Evolutionary conservation across 176 grass and related monocot species (phyloP).

Genomic region (Musa beccarii): DNA sequence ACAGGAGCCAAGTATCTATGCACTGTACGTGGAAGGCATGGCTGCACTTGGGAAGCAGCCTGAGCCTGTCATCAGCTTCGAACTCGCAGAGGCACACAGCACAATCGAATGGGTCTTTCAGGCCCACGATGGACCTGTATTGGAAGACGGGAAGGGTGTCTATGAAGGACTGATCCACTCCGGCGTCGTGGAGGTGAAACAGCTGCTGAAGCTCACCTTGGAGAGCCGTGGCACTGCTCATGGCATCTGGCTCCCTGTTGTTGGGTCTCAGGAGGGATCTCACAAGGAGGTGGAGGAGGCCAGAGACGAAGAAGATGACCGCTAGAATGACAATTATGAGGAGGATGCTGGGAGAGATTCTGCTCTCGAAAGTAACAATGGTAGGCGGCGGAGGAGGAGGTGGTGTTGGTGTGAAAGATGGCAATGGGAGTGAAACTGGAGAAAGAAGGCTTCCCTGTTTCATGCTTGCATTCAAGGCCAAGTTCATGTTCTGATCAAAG

Average conservation of each 20-base stretch:
- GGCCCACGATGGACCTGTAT: constrained; percentile 48
- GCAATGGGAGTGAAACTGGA: constrained; percentile 24
- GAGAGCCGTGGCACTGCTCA: constrained; percentile 57
- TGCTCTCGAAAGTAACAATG: constrained; percentile 35
- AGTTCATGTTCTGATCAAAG: neutral
- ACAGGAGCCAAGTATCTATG: constrained; percentile 86
- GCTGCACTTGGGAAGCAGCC: constrained; percentile 86
- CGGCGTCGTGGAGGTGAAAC: constrained; percentile 85
- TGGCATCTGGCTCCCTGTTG: constrained; percentile 24
- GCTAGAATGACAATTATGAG: constrained; percentile 60
- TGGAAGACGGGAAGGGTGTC: constrained; percentile 74
- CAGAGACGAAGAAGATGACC: constrained; percentile 88
- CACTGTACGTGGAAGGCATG: constrained; percentile 92
- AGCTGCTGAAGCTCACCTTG: constrained; percentile 90
- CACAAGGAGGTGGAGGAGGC: constrained; percentile 65
- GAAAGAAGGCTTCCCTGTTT: constrained; percentile 5
- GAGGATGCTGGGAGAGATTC: constrained; percentile 72
- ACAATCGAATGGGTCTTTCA: constrained; percentile 89
- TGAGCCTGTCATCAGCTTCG: constrained; percentile 51
- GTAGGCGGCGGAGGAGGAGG: constrained; percentile 14
- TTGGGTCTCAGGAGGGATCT: constrained; percentile 46
- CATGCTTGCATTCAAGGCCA: constrained; percentile 3
- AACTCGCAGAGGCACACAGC: constrained; percentile 95
- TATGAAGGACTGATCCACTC: constrained; percentile 91
- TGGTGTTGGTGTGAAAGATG: constrained; percentile 14